These are phyloP conservation scores for Ceratobasidium sp. DNA, from an alignment of 1,284 basidiomycete genomes.

Conservation along the genomic window DNA sequence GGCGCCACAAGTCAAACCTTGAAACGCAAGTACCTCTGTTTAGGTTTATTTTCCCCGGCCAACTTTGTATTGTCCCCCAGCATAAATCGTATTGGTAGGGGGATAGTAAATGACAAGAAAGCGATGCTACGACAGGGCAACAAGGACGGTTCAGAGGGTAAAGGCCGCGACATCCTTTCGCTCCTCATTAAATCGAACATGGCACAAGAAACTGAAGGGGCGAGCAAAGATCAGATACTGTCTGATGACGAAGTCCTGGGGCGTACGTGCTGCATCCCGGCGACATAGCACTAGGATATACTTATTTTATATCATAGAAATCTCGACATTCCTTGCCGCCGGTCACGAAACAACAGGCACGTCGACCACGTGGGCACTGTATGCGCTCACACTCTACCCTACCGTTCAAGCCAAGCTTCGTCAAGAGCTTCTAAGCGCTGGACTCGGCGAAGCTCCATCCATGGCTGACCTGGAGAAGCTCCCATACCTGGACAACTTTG, in stretches of 20 bases:
- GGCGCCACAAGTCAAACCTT: not conserved
- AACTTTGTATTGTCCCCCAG: not conserved
- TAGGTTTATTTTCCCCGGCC: conserved; percentile 42
- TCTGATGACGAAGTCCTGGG: conserved; percentile 45
- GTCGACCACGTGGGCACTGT: conserved; percentile 67
- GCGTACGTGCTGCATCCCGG: conserved; percentile 17
- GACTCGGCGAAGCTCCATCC: conserved; percentile 60
- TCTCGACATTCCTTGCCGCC: conserved; percentile 13
- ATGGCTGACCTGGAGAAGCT: conserved; percentile 57
- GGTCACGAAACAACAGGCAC: conserved; percentile 45
- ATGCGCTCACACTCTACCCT: conserved; percentile 68
- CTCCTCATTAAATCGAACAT: conserved; percentile 58
- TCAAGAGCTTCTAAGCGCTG: conserved; percentile 67
- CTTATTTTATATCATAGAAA: not conserved
- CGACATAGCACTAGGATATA: no score
- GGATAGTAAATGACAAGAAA: conserved; percentile 58
- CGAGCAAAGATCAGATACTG: conserved; percentile 22
- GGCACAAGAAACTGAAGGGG: conserved; percentile 54
- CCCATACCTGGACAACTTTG: conserved; percentile 59
- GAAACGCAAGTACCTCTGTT: not conserved
- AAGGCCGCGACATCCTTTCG: conserved; percentile 52
- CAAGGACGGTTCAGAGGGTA: conserved; percentile 12
- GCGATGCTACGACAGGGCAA: conserved; percentile 51
- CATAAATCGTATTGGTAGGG: conserved; percentile 54
- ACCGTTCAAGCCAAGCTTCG: conserved; percentile 75